Evolutionary conservation across 805 yeast genomes (phyloP), one percentile per base, ranked within the genome.

Genomic region (Hanseniaspora jakobsenii): DNA sequence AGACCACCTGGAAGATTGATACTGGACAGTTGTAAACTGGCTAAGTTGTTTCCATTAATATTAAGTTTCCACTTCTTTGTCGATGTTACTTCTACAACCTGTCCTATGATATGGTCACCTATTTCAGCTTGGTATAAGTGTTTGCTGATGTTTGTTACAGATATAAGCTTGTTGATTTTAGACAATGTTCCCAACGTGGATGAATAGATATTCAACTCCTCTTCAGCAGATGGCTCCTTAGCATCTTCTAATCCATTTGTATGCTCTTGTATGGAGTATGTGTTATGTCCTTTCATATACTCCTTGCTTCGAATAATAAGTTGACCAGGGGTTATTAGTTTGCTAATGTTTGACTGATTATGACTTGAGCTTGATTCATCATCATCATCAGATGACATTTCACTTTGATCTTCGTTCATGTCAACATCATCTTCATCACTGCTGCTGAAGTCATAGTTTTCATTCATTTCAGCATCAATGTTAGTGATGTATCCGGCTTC

Each of bases 221-320:
- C 45, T 14, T 41, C 38, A 7, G 16, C 23, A 14, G 18, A 23
- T 10, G 14, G 26, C 16, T 34, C 34, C 6, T 28, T 29, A 7
- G 19, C 9, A 8, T 19, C 30, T n/a, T 23, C 34, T 22, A 18
- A n/a, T 14, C 18, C 17, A 9, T 32, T n/a, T 6, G 17, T 7
- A 21, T 18, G 9, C n/a, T 41, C 38, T 27, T 75, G 77, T 31
- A 81, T 64, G 52, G 78, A 75, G 59, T 85, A 91, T 0, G 97
- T 91, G 5, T 98, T 98, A 57, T 89, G 98, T 24, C 98, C 98
- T 57, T 94, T 75, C 98, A 91, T 91, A 96, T 97, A 91, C 2
- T 79, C 72, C 6, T 95, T 83, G 56, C 91, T 97, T 53, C 83
- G 91, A 0, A 97, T 91, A n/a, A 91, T 82, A 40, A 87, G 65